These are phyloP conservation scores for Ramaria rubella DNA, from an alignment of 768 basidiomycete genomes.

Conservation along the genomic window DNA sequence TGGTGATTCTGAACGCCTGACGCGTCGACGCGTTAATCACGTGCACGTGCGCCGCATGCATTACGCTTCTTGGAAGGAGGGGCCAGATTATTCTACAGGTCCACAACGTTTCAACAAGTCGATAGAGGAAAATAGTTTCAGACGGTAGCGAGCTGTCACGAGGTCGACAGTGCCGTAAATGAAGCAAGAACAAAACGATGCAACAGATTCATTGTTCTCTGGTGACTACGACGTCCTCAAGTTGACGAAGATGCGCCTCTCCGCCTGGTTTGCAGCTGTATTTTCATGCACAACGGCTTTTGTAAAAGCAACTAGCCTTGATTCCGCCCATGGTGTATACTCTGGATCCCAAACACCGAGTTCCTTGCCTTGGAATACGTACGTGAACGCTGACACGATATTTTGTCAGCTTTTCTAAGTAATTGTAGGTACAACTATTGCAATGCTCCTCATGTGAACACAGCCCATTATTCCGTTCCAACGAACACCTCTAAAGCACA, in stretches of 20 bases:
- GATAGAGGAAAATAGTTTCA: too few species aligned
- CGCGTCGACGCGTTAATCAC: too few species aligned
- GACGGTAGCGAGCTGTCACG: too few species aligned
- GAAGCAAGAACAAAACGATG: too few species aligned
- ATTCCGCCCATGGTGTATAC: slow-evolving; percentile 33
- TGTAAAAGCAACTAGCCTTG: not conserved
- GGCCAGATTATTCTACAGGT: too few species aligned
- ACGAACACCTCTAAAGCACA: slow-evolving; percentile 20
- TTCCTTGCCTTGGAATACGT: slow-evolving; percentile 39
- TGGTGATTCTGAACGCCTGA: too few species aligned
- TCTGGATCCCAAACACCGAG: slow-evolving; percentile 38
- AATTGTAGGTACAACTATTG: slow-evolving; percentile 39
- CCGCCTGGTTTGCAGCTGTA: not conserved
- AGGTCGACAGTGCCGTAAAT: too few species aligned
- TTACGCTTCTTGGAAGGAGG: too few species aligned
- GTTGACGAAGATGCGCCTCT: not conserved
- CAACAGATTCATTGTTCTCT: not conserved
- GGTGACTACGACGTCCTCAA: not conserved
- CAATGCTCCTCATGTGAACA: slow-evolving; percentile 43
- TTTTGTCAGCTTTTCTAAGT: not conserved
- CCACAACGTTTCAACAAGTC: too few species aligned
- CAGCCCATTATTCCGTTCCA: slow-evolving; percentile 31
- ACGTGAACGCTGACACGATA: not conserved
- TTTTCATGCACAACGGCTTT: not conserved
- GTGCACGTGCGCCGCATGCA: too few species aligned